Percentiles rank a stretch among this genome's conserved stretches.
Evolutionary conservation across 768 basidiomycete species (phyloP).

Genomic region (Boletus edulis): DNA sequence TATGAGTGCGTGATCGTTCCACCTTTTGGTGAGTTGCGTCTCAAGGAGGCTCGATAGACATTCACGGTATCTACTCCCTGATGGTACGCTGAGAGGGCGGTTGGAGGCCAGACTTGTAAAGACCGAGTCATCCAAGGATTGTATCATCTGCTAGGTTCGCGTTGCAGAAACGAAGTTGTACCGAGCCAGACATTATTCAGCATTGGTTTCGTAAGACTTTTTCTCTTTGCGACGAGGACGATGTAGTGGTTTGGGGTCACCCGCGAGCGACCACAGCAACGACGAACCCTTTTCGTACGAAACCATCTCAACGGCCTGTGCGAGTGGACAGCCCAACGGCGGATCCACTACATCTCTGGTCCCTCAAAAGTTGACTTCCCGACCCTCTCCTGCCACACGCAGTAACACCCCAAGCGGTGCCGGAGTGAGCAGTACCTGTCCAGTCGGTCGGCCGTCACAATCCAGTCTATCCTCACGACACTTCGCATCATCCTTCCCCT

Average conservation of each 20-base stretch:
- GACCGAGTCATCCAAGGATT: slow-evolving; percentile 7
- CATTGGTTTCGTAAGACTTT: no score
- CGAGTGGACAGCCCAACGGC: background rate
- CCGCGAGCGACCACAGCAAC: background rate
- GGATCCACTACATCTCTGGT: background rate
- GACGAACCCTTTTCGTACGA: slow-evolving; percentile 30
- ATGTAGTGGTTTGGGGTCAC: background rate
- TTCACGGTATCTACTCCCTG: slow-evolving; percentile 13
- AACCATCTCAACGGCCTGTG: slow-evolving; percentile 1
- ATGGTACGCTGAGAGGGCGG: slow-evolving; percentile 19
- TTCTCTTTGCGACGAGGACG: no score
- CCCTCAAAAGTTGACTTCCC: slow-evolving; percentile 7
- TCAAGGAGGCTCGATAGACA: background rate
- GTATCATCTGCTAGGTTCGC: slow-evolving; percentile 12
- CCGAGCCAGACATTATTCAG: no score
- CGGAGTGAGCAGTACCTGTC: background rate
- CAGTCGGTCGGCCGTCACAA: background rate
- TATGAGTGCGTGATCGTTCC: slow-evolving; percentile 2
- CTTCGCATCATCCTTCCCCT: slow-evolving; percentile 8
- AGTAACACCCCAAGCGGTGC: background rate
- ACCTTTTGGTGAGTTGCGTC: background rate
- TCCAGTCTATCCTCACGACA: no score
- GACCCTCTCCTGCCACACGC: background rate
- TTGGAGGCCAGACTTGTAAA: slow-evolving; percentile 13
- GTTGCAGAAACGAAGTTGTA: no score